These are phyloP conservation scores for Scedosporium apiospermum DNA, from an alignment of 2,329 filamentous ascomycete species.

Conservation along the genomic window DNA sequence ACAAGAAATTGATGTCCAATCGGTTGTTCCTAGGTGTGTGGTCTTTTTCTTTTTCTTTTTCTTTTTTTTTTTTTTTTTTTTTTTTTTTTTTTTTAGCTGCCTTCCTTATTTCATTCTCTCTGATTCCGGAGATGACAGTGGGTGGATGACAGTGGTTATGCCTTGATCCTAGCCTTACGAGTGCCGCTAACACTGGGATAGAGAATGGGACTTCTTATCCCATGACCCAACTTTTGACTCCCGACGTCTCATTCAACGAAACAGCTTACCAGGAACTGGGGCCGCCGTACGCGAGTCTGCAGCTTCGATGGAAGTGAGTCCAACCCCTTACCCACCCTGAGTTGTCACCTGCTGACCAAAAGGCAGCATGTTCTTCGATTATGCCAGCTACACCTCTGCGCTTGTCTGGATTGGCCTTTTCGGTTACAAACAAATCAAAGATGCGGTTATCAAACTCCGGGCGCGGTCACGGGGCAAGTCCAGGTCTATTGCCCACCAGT, in stretches of 20 bases:
- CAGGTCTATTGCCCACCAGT: conserved; percentile 41
- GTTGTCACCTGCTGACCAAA: conserved; percentile 5
- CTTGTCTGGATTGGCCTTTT: conserved; percentile 50
- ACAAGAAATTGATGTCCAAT: conserved; percentile 43
- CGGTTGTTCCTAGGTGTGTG: neutral
- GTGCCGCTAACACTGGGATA: neutral
- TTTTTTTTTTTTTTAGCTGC: neutral
- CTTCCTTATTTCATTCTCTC: neutral
- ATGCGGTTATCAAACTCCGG: conserved; percentile 32
- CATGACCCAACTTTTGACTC: conserved; percentile 21
- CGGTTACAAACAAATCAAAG: conserved; percentile 36
- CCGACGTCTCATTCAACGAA: conserved; percentile 32
- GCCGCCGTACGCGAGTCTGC: conserved; percentile 46
- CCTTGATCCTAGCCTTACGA: neutral
- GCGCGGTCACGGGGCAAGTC: conserved; percentile 19
- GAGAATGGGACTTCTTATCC: conserved; percentile 30
- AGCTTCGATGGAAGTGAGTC: conserved; percentile 39
- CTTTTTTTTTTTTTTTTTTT: no score
- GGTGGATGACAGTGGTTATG: neutral
- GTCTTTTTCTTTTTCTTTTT: neutral
- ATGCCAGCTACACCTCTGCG: conserved; percentile 48
- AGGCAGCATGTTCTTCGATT: conserved; percentile 45
- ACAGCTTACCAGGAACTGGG: conserved; percentile 38
- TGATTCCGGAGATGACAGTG: neutral
- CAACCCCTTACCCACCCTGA: conserved; percentile 1